Conservation (phyloP, 2,329 filamentous ascomycete genomes). For the Hymenoscyphus scutula region DNA sequence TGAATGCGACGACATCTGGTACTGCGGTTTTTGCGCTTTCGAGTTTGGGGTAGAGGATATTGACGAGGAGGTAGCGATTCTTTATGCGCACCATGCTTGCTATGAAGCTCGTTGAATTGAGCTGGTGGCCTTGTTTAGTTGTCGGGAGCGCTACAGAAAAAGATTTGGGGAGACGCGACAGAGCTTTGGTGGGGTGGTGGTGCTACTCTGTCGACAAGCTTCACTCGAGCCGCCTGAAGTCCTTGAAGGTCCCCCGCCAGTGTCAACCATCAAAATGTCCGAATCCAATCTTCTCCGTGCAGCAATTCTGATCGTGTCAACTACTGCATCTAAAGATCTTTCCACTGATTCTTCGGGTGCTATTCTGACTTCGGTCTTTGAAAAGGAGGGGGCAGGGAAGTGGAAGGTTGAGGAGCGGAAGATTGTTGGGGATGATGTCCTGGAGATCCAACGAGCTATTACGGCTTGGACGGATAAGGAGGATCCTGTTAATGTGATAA, state of each 20-base stretch:
- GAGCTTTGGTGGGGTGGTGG: neutral
- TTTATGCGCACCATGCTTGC: conserved; percentile 87
- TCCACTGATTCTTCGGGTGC: conserved; percentile 72
- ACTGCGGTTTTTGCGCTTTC: conserved; percentile 38
- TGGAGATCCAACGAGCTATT: conserved; percentile 73
- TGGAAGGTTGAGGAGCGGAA: conserved; percentile 69
- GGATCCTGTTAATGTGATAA: conserved; percentile 67
- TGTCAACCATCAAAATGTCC: conserved; percentile 37
- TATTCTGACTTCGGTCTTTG: conserved; percentile 67
- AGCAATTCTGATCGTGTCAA: conserved; percentile 84
- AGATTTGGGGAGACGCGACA: conserved; percentile 21
- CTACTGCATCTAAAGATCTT: conserved; percentile 78
- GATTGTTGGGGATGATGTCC: conserved; percentile 76
- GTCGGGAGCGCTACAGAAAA: conserved; percentile 41
- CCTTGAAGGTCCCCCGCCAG: neutral
- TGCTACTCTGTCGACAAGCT: neutral
- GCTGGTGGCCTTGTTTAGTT: neutral
- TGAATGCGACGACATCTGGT: conserved; percentile 67
- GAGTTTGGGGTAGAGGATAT: conserved; percentile 78
- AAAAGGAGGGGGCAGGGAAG: conserved; percentile 60
- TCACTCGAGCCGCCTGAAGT: neutral
- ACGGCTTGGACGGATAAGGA: conserved; percentile 69
- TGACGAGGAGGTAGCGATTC: conserved; percentile 91
- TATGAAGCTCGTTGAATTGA: neutral
- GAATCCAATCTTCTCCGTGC: conserved; percentile 54